phyloP scores from a whole-genome alignment of 2,329 filamentous ascomycete species.

The Diplodia sapinea region DNA sequence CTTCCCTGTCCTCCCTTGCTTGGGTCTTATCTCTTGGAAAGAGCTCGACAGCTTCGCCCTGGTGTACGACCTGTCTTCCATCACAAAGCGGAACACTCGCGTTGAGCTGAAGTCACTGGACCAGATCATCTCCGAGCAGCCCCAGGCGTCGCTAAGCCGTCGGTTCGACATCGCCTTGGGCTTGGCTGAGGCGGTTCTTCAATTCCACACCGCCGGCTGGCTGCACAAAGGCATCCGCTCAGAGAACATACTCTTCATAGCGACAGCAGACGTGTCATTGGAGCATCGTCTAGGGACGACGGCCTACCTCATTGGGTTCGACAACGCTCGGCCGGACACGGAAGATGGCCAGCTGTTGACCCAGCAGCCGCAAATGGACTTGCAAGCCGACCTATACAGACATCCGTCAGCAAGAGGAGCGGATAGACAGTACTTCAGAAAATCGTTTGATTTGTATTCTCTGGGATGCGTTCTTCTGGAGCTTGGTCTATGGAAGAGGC shows the following conservation, averaged over 20 bases:
- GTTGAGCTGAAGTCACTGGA: neutral
- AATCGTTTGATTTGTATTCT: constrained; percentile 28
- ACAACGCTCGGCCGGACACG: constrained; percentile 26
- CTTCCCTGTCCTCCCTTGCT: neutral
- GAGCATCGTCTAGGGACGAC: neutral
- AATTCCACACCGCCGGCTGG: constrained; percentile 21
- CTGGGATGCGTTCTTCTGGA: constrained; percentile 30
- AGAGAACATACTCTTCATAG: constrained; percentile 19
- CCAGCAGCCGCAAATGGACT: neutral
- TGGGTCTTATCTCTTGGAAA: constrained; percentile 4
- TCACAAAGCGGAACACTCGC: neutral
- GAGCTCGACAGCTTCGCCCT: neutral
- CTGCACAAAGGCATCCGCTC: constrained; percentile 25
- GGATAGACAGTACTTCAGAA: constrained; percentile 12
- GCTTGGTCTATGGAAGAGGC: constrained; percentile 5
- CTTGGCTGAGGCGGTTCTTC: constrained; percentile 6
- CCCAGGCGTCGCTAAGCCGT: neutral
- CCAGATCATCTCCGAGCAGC: neutral
- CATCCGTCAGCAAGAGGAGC: constrained; percentile 24
- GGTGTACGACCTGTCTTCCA: constrained; percentile 2
- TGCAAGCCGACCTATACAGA: constrained; percentile 14
- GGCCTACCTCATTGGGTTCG: constrained; percentile 22
- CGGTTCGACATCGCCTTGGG: neutral
- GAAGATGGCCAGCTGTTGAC: constrained; percentile 18
- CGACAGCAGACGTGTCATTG: neutral